Evolutionary conservation across 192 early-diverging fungal genomes (phyloP).

Genomic region (Coemansia biformis): DNA sequence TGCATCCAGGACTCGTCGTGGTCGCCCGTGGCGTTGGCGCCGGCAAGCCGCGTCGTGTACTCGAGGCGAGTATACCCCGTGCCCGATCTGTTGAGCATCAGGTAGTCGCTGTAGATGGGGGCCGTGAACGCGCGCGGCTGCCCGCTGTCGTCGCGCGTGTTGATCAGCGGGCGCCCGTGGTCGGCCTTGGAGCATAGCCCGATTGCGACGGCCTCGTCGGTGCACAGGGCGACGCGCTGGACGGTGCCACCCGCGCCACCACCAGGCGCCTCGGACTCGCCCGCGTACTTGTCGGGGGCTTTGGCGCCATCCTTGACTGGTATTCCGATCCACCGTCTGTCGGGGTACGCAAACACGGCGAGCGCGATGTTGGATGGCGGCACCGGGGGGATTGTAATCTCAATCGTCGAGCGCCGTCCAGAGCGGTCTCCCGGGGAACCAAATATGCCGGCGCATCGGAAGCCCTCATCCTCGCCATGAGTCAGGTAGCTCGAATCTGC

Average conservation of each 20-base stretch:
- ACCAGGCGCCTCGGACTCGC: constrained; percentile 17
- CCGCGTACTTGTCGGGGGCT: constrained; percentile 29
- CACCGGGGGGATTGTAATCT: constrained; percentile 37
- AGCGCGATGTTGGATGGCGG: constrained; percentile 39
- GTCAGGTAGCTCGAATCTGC: constrained; percentile 34
- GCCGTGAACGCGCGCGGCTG: constrained; percentile 34
- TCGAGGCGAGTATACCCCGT: constrained; percentile 38
- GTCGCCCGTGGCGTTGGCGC: constrained; percentile 31
- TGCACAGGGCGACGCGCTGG: constrained; percentile 49
- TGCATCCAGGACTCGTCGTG: constrained; percentile 19
- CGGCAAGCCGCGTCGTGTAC: constrained; percentile 17
- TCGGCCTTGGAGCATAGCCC: constrained; percentile 52
- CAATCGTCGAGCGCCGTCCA: constrained; percentile 28
- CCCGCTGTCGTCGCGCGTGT: constrained; percentile 35
- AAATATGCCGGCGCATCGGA: constrained; percentile 45
- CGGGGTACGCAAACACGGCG: constrained; percentile 37
- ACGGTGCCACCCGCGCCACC: constrained; percentile 6
- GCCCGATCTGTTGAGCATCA: constrained; percentile 36
- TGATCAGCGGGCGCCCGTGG: constrained; percentile 55
- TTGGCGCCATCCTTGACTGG: constrained; percentile 33
- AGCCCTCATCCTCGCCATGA: constrained; percentile 39
- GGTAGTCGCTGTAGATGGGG: constrained; percentile 39
- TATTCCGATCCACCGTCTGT: constrained; percentile 43
- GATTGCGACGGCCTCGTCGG: constrained; percentile 51
- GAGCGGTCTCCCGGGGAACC: constrained; percentile 14